Conservation (phyloP, 2,329 filamentous ascomycete species). For the Fusarium anguioides region DNA sequence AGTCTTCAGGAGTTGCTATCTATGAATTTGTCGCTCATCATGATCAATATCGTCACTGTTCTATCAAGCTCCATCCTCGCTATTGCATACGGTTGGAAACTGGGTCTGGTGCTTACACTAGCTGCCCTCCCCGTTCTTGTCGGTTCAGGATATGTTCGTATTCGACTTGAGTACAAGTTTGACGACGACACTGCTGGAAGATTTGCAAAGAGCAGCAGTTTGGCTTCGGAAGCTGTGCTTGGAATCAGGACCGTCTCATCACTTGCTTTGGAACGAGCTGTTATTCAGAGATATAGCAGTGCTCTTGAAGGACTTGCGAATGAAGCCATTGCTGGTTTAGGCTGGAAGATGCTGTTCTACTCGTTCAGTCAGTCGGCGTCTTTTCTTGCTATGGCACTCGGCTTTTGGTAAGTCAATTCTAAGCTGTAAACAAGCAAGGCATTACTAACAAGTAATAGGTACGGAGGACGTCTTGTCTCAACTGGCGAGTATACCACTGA, state of each 20-base stretch:
- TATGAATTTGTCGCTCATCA: constrained; percentile 59
- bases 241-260: constrained; percentile 62
- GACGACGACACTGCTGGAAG: constrained; percentile 56
- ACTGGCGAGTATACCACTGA: constrained; percentile 58
- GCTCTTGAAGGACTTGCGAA: constrained; percentile 48
- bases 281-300: constrained; percentile 52
- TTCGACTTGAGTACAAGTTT: constrained; percentile 60
- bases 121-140: constrained; percentile 60
- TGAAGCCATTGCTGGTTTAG: constrained; percentile 46
- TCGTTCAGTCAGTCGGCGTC: constrained; percentile 55
- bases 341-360: constrained; percentile 56
- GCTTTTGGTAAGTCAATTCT: constrained; percentile 50
- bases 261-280: constrained; percentile 58
- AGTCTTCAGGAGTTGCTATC: constrained; percentile 63
- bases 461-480: constrained; percentile 55
- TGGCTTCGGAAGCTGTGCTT: constrained; percentile 62
- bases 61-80: constrained; percentile 58
- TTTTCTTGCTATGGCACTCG: constrained; percentile 53
- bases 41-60: constrained; percentile 60
- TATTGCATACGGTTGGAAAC: constrained; percentile 61
- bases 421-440: fast-evolving
- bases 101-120: constrained; percentile 60
- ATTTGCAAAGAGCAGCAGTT: constrained; percentile 60
- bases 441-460: constrained; percentile 40
- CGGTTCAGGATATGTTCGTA: constrained; percentile 58